Base-by-base conservation (phyloP, 768 basidiomycete species). In the Mycena metata region DNA sequence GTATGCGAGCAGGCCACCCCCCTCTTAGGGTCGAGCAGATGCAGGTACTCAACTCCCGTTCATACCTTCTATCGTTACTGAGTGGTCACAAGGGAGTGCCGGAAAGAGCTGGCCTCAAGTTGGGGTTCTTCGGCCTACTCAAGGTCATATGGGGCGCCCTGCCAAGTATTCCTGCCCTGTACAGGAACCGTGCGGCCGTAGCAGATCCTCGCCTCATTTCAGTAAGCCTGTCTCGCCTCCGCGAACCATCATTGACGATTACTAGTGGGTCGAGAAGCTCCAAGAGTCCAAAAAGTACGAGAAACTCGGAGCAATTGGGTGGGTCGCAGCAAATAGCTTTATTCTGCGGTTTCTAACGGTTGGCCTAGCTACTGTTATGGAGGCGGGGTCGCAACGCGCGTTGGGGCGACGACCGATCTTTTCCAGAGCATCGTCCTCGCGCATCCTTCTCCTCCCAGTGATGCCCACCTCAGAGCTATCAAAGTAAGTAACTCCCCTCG, bases 281-380 rank as follows among this genome's bases (percentile, higher is more conserved):
- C 79, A 79, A 55, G 76, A 75, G 26, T 76, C 79, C 67, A 84
- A 82, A 69, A 76, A 80, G 58, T 86, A 86, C 54, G 74, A 80
- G 49, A 83, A 80, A 51, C 70, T 86, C 45, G 84, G 84, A 16
- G 79, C 79, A 10, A 80, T 86, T 42, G 84, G 84, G 84, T 84
- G 72, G 1, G 76, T 59, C 30, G 36, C 23, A 54, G 17, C 23
- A 21, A 16, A 33, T 41, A 12, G 2, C 19, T 19, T n/a, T 39
- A 12, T 15, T 17, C 10, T 30, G 3, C 16, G n/a, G n/a, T 4
- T 47, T 26, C 46, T 23, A 24, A 36, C 16, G 35, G 1, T 2
- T 58, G 16, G 19, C 10, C 46, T 30, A 67, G 66, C 5, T 69
- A 68, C 24, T 68, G 67, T 42, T 71, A 60, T 43, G 67, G 67